Base-by-base conservation (phyloP, 495 filamentous ascomycete species). In the Hypoxylon lenormandii region DNA sequence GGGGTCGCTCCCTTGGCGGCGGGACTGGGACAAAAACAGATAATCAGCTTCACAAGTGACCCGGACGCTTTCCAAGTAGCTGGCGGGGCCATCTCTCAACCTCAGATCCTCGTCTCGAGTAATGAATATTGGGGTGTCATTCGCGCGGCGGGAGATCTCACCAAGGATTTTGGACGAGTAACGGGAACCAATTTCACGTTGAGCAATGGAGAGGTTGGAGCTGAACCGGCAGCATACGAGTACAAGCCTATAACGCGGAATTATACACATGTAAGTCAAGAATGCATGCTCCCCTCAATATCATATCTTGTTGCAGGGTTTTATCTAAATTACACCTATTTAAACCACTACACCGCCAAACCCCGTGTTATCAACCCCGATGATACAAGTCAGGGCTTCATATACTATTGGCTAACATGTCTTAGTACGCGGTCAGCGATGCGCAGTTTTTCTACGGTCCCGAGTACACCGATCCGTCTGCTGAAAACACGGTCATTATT, bases 151-250 rank as follows among this genome's bases (percentile, higher is more conserved):
- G 78, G 84, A 21, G 87, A 90, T 69, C 80, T 93, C 1, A 85
- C 89, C 0, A 74, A 79, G n/a, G 91, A 93, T 78, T 91, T 93
- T 77, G 86, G 88, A 10, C 83, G 85, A 13, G 89, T 91, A 3
- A 90, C 88, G 8, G 87, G 88, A 18, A 80, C 78, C 36, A 87
- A 88, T 69, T 83, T 89, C 60, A 84, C 82, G 13, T 72, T 88
- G 37, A 81, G 81, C 60, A 82, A 81, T 26, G 82, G 83, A 63
- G 76, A 81, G 43, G 78, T 70, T 22, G 69, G 69, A 33, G 72
- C 80, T 15, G n/a, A 43, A 15, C 70, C 79, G 8, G 78, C 77
- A 6, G 23, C 40, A 13, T 85, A 85, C 37, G 70, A 60, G 21
- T 85, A 83, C 60, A 70, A 63, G 4, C 81, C 82, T 2, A 77